A percentile compares a stretch with the other conserved stretches of the same genome.
Evolutionary conservation across 2,329 filamentous ascomycete genomes (phyloP).

Genomic region (Sporothrix inflata): DNA sequence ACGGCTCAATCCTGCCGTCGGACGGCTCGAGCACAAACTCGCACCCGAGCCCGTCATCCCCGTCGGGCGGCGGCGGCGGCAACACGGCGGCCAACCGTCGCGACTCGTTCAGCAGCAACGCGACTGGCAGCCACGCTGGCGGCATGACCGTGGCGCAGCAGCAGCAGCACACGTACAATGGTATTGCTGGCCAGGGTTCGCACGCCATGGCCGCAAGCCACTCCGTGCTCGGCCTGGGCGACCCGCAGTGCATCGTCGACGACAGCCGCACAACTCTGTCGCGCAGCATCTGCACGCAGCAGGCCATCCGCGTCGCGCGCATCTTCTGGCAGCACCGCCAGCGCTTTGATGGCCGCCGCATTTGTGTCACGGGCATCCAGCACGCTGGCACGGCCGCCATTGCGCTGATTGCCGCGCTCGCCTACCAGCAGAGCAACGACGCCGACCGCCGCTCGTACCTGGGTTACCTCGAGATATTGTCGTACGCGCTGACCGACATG

Average conservation of each 20-base stretch:
- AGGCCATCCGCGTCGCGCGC: conserved; percentile 55
- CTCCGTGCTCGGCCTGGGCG: conserved; percentile 38
- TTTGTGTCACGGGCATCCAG: conserved; percentile 55
- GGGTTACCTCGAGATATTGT: conserved; percentile 57
- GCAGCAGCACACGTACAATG: conserved; percentile 18
- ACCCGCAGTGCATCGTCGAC: conserved; percentile 44
- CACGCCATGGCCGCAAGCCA: conserved; percentile 32
- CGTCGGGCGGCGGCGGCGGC: background rate
- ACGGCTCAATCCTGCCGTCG: conserved; percentile 45
- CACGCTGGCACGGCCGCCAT: conserved; percentile 59
- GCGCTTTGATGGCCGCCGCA: conserved; percentile 55
- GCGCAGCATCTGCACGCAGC: conserved; percentile 57
- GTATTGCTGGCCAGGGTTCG: background rate
- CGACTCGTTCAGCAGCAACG: conserved; percentile 25
- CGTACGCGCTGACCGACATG: conserved; percentile 57
- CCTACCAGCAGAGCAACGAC: conserved; percentile 42
- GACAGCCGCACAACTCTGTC: conserved; percentile 51
- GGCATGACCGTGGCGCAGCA: conserved; percentile 10
- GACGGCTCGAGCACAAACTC: conserved; percentile 41
- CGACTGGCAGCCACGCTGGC: background rate
- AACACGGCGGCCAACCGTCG: conserved; percentile 10
- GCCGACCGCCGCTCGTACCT: conserved; percentile 46
- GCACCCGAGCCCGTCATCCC: conserved; percentile 39
- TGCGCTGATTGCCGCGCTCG: conserved; percentile 55
- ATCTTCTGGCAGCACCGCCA: conserved; percentile 61